phyloP scores from a whole-genome alignment of 1,284 basidiomycete genomes.

The Apiotrichum siamense region DNA sequence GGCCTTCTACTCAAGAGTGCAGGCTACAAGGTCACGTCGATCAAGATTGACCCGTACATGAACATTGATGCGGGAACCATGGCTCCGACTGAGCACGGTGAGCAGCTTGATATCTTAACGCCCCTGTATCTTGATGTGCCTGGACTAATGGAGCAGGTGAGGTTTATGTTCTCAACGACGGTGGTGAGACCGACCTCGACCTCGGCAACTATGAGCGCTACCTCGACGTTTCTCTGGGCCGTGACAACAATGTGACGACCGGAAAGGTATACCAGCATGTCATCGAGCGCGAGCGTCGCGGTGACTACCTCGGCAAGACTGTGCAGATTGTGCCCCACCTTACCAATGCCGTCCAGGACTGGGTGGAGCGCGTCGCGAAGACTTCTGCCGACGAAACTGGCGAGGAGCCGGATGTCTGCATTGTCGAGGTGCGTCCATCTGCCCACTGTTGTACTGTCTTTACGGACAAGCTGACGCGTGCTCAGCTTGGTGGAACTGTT shows the following conservation, averaged over 20 bases:
- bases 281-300: slow-evolving; percentile 93
- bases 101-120: slow-evolving; percentile 44
- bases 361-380: slow-evolving; percentile 92
- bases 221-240: slow-evolving; percentile 85
- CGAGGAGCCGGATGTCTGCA: slow-evolving; percentile 92
- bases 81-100: slow-evolving; percentile 96
- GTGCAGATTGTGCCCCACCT: slow-evolving; percentile 97
- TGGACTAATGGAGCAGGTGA: slow-evolving; percentile 59
- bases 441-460: background rate
- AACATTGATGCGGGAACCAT: slow-evolving; percentile 99
- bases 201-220: slow-evolving; percentile 98
- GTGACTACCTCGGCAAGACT: slow-evolving; percentile 96
- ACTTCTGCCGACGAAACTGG: slow-evolving; percentile 92
- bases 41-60: slow-evolving; percentile 99
- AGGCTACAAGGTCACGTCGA: slow-evolving; percentile 93
- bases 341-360: slow-evolving; percentile 96
- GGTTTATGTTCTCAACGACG: slow-evolving; percentile 97
- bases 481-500: slow-evolving; percentile 89
- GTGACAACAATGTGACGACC: slow-evolving; percentile 97
- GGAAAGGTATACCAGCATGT: slow-evolving; percentile 97
- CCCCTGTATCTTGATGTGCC: background rate
- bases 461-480: background rate
- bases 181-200: slow-evolving; percentile 96
- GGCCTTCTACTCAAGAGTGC: slow-evolving; percentile 92
- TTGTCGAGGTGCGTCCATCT: slow-evolving; percentile 68